Evolutionary conservation across 2,329 filamentous ascomycete species (phyloP).

Genomic region (Lasiodiplodia citricola): DNA sequence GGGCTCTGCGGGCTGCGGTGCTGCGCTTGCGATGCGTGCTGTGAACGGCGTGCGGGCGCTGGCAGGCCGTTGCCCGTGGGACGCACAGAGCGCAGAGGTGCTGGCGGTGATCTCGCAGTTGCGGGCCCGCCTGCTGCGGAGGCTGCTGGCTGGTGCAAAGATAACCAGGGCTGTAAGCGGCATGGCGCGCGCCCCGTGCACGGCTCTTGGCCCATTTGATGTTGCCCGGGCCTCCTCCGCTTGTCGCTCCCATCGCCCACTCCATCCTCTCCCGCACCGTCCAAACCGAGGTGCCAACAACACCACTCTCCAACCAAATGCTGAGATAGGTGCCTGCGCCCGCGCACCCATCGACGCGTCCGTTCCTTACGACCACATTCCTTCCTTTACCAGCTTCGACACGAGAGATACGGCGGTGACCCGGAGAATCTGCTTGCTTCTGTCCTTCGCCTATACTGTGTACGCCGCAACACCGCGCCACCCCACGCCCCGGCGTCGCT

Average conservation of each 20-base stretch:
- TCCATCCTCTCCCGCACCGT: conserved; percentile 23
- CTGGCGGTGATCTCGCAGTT: conserved; percentile 21
- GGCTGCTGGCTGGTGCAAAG: conserved; percentile 6
- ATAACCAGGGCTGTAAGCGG: conserved; percentile 14
- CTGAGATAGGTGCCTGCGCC: conserved; percentile 24
- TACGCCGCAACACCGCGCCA: conserved; percentile 2
- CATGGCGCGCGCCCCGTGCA: conserved; percentile 21
- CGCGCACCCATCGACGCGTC: conserved; percentile 25
- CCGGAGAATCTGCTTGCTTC: conserved; percentile 25
- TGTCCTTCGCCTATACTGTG: conserved; percentile 25
- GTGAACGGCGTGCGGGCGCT: background rate
- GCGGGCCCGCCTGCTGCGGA: conserved; percentile 22
- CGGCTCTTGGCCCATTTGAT: conserved; percentile 15
- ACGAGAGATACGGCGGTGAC: conserved; percentile 24
- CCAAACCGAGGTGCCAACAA: conserved; percentile 18
- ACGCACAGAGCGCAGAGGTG: conserved; percentile 18
- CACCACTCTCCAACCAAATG: conserved; percentile 23
- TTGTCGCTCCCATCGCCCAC: conserved; percentile 24
- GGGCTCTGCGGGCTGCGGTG: background rate
- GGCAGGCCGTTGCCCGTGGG: conserved; percentile 11
- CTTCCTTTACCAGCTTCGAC: conserved; percentile 21
- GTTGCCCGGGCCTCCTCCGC: conserved; percentile 24
- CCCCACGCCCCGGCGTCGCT: background rate
- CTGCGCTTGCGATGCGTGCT: background rate
- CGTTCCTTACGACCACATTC: conserved; percentile 27